Conservation (phyloP, 805 yeast species). For the Lachancea thermotolerans region DNA sequence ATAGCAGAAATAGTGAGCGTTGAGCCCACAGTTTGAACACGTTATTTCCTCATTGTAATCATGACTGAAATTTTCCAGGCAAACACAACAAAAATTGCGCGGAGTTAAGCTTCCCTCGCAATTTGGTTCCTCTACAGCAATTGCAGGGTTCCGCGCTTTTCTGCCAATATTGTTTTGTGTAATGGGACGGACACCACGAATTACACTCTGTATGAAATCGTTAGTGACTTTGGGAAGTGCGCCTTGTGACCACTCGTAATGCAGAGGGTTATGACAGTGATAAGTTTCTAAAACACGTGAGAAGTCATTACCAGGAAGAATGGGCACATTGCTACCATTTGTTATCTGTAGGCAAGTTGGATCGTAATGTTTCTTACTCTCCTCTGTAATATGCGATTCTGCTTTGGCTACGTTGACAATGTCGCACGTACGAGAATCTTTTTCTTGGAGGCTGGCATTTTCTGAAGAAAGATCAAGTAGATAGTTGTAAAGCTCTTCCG, state of each 20-base stretch:
- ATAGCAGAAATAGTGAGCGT: slow-evolving; percentile 65
- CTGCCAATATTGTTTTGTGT: slow-evolving; percentile 4
- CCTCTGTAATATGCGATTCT: background rate
- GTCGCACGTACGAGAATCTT: background rate
- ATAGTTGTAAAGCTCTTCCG: slow-evolving; percentile 3
- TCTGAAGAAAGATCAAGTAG: background rate
- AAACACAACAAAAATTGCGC: slow-evolving; percentile 48
- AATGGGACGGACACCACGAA: background rate
- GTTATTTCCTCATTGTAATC: slow-evolving; percentile 29
- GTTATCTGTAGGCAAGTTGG: background rate
- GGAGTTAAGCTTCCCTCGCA: background rate
- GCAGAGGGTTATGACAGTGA: slow-evolving; percentile 4
- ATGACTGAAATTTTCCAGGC: slow-evolving; percentile 33
- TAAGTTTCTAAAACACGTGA: background rate
- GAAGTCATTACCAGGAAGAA: background rate
- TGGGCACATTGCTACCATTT: slow-evolving; percentile 3
- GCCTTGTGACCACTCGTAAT: slow-evolving; percentile 6
- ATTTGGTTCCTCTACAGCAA: background rate
- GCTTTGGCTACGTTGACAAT: background rate
- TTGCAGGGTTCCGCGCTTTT: slow-evolving; percentile 1
- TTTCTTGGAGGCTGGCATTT: background rate
- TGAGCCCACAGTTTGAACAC: slow-evolving; percentile 62
- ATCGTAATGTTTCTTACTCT: background rate
- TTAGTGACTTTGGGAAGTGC: background rate
- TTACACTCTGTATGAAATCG: background rate